A percentile compares a stretch with the other conserved stretches of the same genome.
phyloP scores from a whole-genome alignment of 257 asterid genomes.

The Rubia yunnanensis region DNA sequence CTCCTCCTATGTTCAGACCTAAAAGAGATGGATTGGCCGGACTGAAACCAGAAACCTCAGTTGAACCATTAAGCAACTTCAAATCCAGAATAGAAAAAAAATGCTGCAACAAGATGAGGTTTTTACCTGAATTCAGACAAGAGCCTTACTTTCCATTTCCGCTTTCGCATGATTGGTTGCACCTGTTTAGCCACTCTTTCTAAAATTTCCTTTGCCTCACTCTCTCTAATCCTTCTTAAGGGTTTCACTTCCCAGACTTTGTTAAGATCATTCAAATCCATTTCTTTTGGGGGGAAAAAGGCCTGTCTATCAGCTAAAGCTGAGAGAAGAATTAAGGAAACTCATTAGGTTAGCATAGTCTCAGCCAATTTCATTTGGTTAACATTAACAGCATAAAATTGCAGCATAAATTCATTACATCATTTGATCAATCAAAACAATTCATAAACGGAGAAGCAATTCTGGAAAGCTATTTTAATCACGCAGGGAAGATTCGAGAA shows the following conservation, averaged over 20 bases:
- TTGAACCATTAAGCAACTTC: slow-evolving; percentile 12
- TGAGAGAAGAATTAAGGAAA: not conserved
- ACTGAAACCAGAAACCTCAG: slow-evolving; percentile 29
- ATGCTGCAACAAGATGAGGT: not conserved
- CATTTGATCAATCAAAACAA: too few relatives aligned
- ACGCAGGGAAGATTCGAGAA: not conserved
- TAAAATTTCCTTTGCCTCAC: slow-evolving; percentile 67
- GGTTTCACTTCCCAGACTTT: slow-evolving; percentile 81
- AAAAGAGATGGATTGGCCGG: slow-evolving; percentile 60
- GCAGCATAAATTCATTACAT: not conserved
- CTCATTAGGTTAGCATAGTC: not conserved
- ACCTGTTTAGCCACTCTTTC: slow-evolving; percentile 80
- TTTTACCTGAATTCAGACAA: slow-evolving; percentile 74
- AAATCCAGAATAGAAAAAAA: not conserved
- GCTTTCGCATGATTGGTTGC: slow-evolving; percentile 70
- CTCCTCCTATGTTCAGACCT: slow-evolving; percentile 75
- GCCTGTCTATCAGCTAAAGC: too few relatives aligned
- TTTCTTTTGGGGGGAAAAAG: slow-evolving; percentile 20
- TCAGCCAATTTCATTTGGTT: not conserved
- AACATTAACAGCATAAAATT: too few relatives aligned
- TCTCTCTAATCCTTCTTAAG: slow-evolving; percentile 53
- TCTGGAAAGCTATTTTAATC: too few relatives aligned
- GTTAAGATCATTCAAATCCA: slow-evolving; percentile 76
- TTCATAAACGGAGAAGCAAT: too few relatives aligned
- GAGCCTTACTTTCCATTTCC: slow-evolving; percentile 69